A percentile compares a stretch with the other conserved stretches of the same genome.
Evolutionary conservation across 352 stramenopile genomes (phyloP).

Genomic region (Phytopythium aichiense): DNA sequence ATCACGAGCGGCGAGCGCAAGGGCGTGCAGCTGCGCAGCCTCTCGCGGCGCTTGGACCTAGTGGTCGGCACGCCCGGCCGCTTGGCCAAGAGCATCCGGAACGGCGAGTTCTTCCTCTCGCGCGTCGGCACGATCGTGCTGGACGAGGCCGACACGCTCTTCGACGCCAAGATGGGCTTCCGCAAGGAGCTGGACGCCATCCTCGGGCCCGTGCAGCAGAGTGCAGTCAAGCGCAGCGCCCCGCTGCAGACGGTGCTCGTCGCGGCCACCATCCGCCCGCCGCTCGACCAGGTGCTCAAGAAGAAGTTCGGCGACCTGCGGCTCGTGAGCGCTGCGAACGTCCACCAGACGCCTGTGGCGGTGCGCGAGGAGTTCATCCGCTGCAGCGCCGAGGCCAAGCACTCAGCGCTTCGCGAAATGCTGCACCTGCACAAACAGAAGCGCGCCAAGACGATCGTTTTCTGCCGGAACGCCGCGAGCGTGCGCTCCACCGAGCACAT

Average conservation of each 20-base stretch:
- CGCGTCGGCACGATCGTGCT: conserved; percentile 60
- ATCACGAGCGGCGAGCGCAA: conserved; percentile 69
- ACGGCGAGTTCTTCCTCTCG: conserved; percentile 76
- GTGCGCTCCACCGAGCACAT: conserved; percentile 80
- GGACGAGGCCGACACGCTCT: conserved; percentile 78
- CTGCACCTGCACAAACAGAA: conserved; percentile 37
- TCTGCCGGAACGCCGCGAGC: conserved; percentile 70
- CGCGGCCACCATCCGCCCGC: conserved; percentile 62
- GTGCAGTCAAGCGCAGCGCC: conserved; percentile 47
- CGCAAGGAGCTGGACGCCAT: conserved; percentile 68
- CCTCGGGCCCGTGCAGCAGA: conserved; percentile 56
- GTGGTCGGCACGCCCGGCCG: conserved; percentile 75
- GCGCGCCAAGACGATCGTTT: conserved; percentile 63
- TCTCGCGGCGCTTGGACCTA: conserved; percentile 48
- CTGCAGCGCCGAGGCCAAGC: conserved; percentile 55
- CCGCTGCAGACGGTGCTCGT: conserved; percentile 68
- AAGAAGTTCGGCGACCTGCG: conserved; percentile 62
- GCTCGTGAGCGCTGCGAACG: conserved; percentile 57
- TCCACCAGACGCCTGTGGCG: conserved; percentile 61
- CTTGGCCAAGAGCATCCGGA: conserved; percentile 67
- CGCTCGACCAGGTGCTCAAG: conserved; percentile 67
- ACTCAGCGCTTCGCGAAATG: conserved; percentile 59
- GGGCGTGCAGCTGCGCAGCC: conserved; percentile 55
- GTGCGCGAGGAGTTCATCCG: conserved; percentile 71
- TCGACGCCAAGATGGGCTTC: conserved; percentile 85